phyloP scores from a whole-genome alignment of 306 rosid species.

The Datisca glomerata region DNA sequence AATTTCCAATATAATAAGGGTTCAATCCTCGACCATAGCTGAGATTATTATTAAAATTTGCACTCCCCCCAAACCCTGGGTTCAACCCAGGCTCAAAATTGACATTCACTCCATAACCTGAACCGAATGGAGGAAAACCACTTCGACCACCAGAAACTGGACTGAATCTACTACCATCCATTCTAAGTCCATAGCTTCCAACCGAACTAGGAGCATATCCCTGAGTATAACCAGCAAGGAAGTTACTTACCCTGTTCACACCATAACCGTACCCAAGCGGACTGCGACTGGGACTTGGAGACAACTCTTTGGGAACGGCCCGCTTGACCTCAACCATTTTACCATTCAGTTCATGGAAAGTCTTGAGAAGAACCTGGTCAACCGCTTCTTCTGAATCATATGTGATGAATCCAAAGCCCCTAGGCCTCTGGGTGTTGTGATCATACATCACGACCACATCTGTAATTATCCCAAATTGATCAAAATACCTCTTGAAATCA shows the following conservation, averaged over 20 bases:
- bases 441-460: slow-evolving; percentile 99
- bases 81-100: slow-evolving; percentile 70
- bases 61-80: slow-evolving; percentile 72
- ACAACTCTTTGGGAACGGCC: slow-evolving; percentile 96
- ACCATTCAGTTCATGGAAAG: slow-evolving; percentile 92
- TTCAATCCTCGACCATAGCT: slow-evolving; percentile 71
- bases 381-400: slow-evolving; percentile 97
- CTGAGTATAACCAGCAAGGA: slow-evolving; percentile 72
- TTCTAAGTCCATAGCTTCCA: slow-evolving; percentile 73
- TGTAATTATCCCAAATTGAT: slow-evolving; percentile 91
- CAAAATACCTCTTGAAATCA: slow-evolving; percentile 87
- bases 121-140: slow-evolving; percentile 67
- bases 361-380: slow-evolving; percentile 72
- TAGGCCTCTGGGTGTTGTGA: slow-evolving; percentile 96
- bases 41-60: slow-evolving; percentile 51
- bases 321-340: slow-evolving; percentile 99
- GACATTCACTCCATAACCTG: slow-evolving; percentile 80
- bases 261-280: slow-evolving; percentile 69
- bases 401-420: slow-evolving; percentile 96
- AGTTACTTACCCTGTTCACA: slow-evolving; percentile 69
- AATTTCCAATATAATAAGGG: slow-evolving; percentile 61
- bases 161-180: slow-evolving; percentile 82
- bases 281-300: slow-evolving; percentile 83
- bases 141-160: slow-evolving; percentile 72
- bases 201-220: slow-evolving; percentile 61